Conservation (phyloP, 2,329 filamentous ascomycete species). For the Helminthosporium solani region DNA sequence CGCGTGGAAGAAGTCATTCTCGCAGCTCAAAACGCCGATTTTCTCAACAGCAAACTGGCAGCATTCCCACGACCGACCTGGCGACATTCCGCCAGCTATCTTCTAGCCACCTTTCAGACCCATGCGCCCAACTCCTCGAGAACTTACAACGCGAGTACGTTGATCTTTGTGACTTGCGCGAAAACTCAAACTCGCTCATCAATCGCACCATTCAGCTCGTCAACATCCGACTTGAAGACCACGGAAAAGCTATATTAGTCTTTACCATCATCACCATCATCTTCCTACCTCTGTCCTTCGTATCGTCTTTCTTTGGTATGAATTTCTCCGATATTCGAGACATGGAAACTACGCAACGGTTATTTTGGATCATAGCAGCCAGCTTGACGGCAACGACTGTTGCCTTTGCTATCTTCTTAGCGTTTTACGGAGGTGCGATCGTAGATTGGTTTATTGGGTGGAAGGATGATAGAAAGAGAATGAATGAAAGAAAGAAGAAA, state of each 20-base stretch:
- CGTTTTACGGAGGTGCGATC: conserved; percentile 44
- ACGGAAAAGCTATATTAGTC: conserved; percentile 47
- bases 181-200: conserved; percentile 47
- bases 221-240: conserved; percentile 49
- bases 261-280: conserved; percentile 49
- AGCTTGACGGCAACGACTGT: conserved; percentile 43
- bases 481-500: conserved; percentile 13
- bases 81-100: conserved; percentile 44
- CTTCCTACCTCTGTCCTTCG: conserved; percentile 48
- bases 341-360: conserved; percentile 40
- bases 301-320: conserved; percentile 49
- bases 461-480: conserved; percentile 30
- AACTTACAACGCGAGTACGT: conserved; percentile 45
- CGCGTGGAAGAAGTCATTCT: conserved; percentile 6
- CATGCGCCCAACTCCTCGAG: conserved; percentile 42
- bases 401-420: conserved; percentile 42
- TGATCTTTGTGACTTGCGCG: conserved; percentile 44
- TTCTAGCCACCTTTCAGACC: conserved; percentile 39
- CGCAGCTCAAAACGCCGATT: conserved; percentile 11
- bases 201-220: conserved; percentile 48
- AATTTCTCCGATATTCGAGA: conserved; percentile 45
- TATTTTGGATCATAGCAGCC: conserved; percentile 46
- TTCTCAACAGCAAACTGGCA: conserved; percentile 7
- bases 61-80: conserved; percentile 21
- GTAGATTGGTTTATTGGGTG: conserved; percentile 41